A percentile compares a stretch with the other conserved stretches of the same genome.
Evolutionary conservation across 805 yeast genomes (phyloP).

Genomic region (Ogataea methylovora): DNA sequence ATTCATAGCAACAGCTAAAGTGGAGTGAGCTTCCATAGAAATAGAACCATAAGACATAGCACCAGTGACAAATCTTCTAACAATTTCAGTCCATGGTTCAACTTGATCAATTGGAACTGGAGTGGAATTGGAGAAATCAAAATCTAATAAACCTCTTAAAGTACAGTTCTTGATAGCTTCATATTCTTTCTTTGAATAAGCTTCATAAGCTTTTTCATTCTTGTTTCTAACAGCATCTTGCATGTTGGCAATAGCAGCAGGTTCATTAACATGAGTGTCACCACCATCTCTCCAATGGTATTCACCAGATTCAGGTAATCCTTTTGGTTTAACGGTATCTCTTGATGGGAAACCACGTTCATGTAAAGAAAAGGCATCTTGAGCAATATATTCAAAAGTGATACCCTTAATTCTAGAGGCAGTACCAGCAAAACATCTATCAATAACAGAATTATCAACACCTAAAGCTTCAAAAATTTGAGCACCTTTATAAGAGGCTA

Average conservation of each 20-base stretch:
- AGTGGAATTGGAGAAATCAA: conserved; percentile 64
- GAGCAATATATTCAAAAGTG: conserved; percentile 92
- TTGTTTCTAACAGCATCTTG: conserved; percentile 99
- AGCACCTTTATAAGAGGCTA: conserved; percentile 98
- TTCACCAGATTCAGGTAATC: conserved; percentile 92
- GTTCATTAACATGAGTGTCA: conserved; percentile 90
- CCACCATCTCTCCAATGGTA: conserved; percentile 99
- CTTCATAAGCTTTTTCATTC: conserved; percentile 87
- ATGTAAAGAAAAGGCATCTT: conserved; percentile 91
- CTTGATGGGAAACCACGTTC: conserved; percentile 86
- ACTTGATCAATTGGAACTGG: conserved; percentile 95
- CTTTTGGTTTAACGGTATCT: conserved; percentile 58
- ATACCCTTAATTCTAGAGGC: conserved; percentile 96
- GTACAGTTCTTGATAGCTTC: conserved; percentile 93
- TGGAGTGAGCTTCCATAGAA: conserved; percentile 97
- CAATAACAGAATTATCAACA: conserved; percentile 90
- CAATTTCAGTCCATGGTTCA: conserved; percentile 99
- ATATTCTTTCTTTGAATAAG: conserved; percentile 81
- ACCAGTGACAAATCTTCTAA: conserved; percentile 96
- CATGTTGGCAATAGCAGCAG: conserved; percentile 87
- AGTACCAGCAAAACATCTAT: conserved; percentile 93
- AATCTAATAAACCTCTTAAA: conserved; percentile 85
- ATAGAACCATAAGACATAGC: conserved; percentile 99
- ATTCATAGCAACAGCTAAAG: conserved; percentile 97
- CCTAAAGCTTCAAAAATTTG: conserved; percentile 97